A percentile compares a stretch with the other conserved stretches of the same genome.
These are phyloP conservation scores for Paraurostyla sp. DNA, from an alignment of 73 alveolate species.

Conservation along the genomic window DNA sequence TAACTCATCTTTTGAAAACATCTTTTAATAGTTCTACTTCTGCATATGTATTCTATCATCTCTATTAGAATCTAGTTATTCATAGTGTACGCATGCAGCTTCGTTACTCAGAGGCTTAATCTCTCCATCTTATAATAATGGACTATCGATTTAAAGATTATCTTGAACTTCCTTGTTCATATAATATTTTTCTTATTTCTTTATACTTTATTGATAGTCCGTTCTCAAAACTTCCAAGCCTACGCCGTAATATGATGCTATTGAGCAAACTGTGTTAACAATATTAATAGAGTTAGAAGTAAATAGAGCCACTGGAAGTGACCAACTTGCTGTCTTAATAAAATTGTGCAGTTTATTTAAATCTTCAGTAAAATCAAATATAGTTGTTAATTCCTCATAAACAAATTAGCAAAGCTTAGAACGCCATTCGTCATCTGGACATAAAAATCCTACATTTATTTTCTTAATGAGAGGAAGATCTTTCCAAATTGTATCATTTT, in stretches of 20 bases:
- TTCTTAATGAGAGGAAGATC: conserved; percentile 56
- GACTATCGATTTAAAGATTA: background rate
- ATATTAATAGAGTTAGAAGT: conserved; percentile 64
- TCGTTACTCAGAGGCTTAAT: conserved; percentile 34
- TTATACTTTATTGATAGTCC: conserved; percentile 63
- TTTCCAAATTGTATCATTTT: background rate
- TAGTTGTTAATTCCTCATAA: conserved; percentile 61
- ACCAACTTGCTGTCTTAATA: conserved; percentile 74
- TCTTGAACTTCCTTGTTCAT: conserved; percentile 64
- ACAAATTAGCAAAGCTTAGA: conserved; percentile 70
- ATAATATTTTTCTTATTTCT: conserved; percentile 56
- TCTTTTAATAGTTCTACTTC: conserved; percentile 1
- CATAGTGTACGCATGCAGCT: conserved; percentile 52
- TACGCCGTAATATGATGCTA: conserved; percentile 75
- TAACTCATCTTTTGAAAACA: conserved; percentile 77
- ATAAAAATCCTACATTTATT: conserved; percentile 61
- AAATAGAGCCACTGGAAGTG: conserved; percentile 71
- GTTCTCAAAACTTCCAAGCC: conserved; percentile 80
- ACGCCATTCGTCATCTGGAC: conserved; percentile 75
- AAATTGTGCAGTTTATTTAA: conserved; percentile 65
- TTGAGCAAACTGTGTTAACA: conserved; percentile 74
- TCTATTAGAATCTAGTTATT: conserved; percentile 5
- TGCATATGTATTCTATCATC: conserved; percentile 59
- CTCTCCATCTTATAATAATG: background rate
- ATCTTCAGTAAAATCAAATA: conserved; percentile 74